Evolutionary conservation across 78 protist species (phyloP).

Genomic region (Dictyostelium purpureum): DNA sequence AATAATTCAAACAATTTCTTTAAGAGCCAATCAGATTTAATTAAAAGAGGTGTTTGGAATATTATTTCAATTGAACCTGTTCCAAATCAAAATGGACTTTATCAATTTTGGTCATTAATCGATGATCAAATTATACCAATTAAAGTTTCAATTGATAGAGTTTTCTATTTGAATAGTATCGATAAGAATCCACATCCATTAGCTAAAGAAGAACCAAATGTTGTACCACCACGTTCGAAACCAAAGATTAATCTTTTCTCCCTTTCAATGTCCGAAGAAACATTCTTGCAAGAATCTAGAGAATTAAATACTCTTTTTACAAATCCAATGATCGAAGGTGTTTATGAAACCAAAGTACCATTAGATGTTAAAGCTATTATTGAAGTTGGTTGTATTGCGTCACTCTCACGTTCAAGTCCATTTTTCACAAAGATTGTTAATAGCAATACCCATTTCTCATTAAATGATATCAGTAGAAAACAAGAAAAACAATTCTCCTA

Average conservation of each 20-base stretch:
- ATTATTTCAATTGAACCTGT: constrained; percentile 33
- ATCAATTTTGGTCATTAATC: constrained; percentile 69
- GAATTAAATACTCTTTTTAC: constrained; percentile 39
- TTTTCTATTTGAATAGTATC: constrained; percentile 84
- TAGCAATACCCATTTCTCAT: constrained; percentile 6
- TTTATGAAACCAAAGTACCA: constrained; percentile 90
- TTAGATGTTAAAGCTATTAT: constrained; percentile 82
- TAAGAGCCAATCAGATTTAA: constrained; percentile 26
- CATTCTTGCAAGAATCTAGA: constrained; percentile 5
- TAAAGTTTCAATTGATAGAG: constrained; percentile 82
- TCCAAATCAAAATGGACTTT: constrained; percentile 11
- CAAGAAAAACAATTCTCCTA: constrained; percentile 1
- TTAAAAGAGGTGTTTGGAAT: constrained; percentile 50
- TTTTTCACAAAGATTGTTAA: background rate
- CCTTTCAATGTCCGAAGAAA: constrained; percentile 73
- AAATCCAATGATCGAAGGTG: constrained; percentile 89
- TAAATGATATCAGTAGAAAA: constrained; percentile 28
- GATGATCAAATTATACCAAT: constrained; percentile 62
- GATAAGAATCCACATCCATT: constrained; percentile 18
- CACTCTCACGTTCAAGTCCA: background rate
- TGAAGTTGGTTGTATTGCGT: constrained; percentile 77
- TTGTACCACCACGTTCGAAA: constrained; percentile 71
- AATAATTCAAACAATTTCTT: background rate
- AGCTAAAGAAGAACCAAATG: background rate
- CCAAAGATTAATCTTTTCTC: constrained; percentile 7